Evolutionary conservation across 78 protist genomes (phyloP).

Genomic region (slime mould (Dictyostelium discoideum)): DNA sequence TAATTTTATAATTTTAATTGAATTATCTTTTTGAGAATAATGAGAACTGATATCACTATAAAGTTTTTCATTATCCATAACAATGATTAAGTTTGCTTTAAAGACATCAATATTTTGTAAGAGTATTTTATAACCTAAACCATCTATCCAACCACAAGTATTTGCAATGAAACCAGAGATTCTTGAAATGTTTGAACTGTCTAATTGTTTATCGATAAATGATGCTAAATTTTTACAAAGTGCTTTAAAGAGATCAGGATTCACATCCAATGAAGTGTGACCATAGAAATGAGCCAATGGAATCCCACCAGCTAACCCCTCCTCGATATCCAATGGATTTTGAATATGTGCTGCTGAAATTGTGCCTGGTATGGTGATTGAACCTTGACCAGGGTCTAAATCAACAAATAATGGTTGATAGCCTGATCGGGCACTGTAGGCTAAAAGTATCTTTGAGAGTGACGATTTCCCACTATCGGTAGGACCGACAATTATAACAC

Average conservation of each 20-base stretch:
- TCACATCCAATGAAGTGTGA: slow-evolving; percentile 64
- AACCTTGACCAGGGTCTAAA: slow-evolving; percentile 88
- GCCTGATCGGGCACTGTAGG: slow-evolving; percentile 78
- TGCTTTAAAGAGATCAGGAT: slow-evolving; percentile 62
- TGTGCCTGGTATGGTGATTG: slow-evolving; percentile 85
- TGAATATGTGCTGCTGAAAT: slow-evolving; percentile 63
- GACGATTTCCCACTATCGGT: slow-evolving; percentile 90
- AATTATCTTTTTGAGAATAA: background rate
- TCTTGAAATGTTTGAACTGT: background rate
- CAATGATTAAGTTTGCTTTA: slow-evolving; percentile 36
- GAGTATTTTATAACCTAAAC: slow-evolving; percentile 79
- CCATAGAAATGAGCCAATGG: slow-evolving; percentile 88
- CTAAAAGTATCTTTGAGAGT: slow-evolving; percentile 66
- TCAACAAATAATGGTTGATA: slow-evolving; percentile 74
- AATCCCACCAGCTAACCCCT: background rate
- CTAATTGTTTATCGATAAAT: slow-evolving; percentile 34
- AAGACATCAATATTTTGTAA: slow-evolving; percentile 18
- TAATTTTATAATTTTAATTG: slow-evolving; percentile 39
- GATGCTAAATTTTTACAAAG: slow-evolving; percentile 39
- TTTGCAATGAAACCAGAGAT: slow-evolving; percentile 83
- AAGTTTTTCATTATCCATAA: slow-evolving; percentile 82
- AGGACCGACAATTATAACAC: slow-evolving; percentile 85
- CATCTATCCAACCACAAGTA: slow-evolving; percentile 94
- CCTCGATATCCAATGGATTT: slow-evolving; percentile 76
- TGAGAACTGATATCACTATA: slow-evolving; percentile 32